Conservation (phyloP, 306 rosid genomes). For the Sesbania bispinosa region DNA sequence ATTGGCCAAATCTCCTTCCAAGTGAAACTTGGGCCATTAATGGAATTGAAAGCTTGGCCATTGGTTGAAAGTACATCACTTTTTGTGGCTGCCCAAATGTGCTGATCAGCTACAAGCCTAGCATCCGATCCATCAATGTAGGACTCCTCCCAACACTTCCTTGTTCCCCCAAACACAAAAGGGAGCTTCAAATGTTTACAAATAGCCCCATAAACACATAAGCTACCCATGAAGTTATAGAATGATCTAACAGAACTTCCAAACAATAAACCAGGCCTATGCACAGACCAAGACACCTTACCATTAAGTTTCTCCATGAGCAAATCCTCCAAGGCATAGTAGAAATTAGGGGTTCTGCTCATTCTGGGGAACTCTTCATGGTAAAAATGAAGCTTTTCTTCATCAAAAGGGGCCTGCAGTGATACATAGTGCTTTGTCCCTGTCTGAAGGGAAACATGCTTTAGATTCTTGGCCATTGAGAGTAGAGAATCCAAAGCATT, state of each 20-base stretch:
- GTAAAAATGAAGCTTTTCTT: constrained; percentile 28
- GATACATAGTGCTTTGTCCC: constrained; percentile 90
- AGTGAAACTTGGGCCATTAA: constrained; percentile 66
- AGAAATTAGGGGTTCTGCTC: constrained; percentile 47
- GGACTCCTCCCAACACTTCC: constrained; percentile 73
- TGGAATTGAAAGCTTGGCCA: constrained; percentile 64
- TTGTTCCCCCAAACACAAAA: constrained; percentile 78
- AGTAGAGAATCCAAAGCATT: constrained; percentile 58
- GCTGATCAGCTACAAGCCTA: constrained; percentile 86
- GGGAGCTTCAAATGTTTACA: constrained; percentile 64
- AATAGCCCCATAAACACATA: constrained; percentile 78
- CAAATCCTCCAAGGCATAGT: constrained; percentile 75
- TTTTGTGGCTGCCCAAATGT: constrained; percentile 75
- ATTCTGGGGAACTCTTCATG: constrained; percentile 62
- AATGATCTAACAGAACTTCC: constrained; percentile 68
- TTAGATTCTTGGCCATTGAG: constrained; percentile 44
- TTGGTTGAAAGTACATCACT: constrained; percentile 7
- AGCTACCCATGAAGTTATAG: constrained; percentile 72
- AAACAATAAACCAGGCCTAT: constrained; percentile 72
- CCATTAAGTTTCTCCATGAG: constrained; percentile 60
- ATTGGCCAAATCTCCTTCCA: constrained; percentile 86
- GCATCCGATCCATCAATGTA: constrained; percentile 84
- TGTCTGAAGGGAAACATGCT: constrained; percentile 84
- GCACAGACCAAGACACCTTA: constrained; percentile 69
- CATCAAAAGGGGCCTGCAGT: constrained; percentile 39